phyloP scores from a whole-genome alignment of 768 basidiomycete genomes.

The Mycena olivaceomarginata region DNA sequence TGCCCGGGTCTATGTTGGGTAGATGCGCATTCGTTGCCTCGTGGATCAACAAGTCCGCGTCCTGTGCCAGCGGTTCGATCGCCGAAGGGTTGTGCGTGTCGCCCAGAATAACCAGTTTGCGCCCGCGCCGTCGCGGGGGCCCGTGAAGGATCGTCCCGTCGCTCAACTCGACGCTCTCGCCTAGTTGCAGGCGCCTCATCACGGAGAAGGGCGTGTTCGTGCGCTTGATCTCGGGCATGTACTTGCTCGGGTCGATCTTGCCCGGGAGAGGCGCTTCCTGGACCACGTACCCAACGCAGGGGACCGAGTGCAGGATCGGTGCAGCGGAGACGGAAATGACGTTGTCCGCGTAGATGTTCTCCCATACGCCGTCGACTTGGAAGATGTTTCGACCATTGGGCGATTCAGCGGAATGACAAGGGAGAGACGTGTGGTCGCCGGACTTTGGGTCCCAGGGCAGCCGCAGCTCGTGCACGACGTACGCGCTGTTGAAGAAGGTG shows the following conservation, averaged over 20 bases:
- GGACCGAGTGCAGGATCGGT: slow-evolving; percentile 87
- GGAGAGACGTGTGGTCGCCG: slow-evolving; percentile 69
- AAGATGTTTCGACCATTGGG: slow-evolving; percentile 78
- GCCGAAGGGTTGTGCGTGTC: slow-evolving; percentile 90
- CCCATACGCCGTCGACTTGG: slow-evolving; percentile 79
- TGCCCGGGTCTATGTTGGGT: slow-evolving; percentile 75
- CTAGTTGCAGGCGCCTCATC: slow-evolving; percentile 80
- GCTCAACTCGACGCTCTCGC: slow-evolving; percentile 75
- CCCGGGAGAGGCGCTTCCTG: slow-evolving; percentile 83
- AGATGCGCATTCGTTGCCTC: slow-evolving; percentile 94
- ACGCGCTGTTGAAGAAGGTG: slow-evolving; percentile 78
- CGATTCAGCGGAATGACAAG: slow-evolving; percentile 73
- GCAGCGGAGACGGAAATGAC: slow-evolving; percentile 82
- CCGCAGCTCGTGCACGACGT: slow-evolving; percentile 90
- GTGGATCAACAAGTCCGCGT: slow-evolving; percentile 87
- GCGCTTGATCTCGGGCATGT: slow-evolving; percentile 81
- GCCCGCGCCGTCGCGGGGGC: slow-evolving; percentile 78
- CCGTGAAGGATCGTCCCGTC: slow-evolving; percentile 86
- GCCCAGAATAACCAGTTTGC: slow-evolving; percentile 89
- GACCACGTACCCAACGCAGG: slow-evolving; percentile 88
- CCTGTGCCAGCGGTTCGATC: slow-evolving; percentile 75
- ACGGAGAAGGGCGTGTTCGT: slow-evolving; percentile 82
- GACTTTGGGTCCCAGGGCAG: slow-evolving; percentile 73
- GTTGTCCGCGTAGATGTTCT: slow-evolving; percentile 74
- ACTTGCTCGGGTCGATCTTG: slow-evolving; percentile 82